A percentile compares a stretch with the other conserved stretches of the same genome.
Conservation (phyloP, 2,329 filamentous ascomycete species). For the Diaporthe sp. region DNA sequence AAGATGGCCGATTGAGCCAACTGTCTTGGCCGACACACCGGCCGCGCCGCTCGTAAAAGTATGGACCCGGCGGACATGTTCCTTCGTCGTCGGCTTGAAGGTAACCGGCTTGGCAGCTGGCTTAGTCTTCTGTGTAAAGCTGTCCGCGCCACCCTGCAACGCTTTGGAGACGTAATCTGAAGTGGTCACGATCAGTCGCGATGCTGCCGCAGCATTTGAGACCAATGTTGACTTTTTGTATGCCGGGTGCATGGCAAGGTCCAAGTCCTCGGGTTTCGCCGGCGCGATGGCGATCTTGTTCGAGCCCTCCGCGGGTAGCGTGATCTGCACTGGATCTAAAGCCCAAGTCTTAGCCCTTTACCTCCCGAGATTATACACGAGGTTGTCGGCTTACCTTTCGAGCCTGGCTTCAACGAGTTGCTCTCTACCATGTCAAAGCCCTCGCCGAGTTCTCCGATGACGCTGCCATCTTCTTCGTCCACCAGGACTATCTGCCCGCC, state of each 20-base stretch:
- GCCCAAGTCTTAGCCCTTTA: conserved; percentile 34
- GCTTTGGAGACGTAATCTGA: conserved; percentile 84
- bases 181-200: conserved; percentile 90
- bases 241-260: conserved; percentile 86
- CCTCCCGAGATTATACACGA: background rate
- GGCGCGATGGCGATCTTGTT: conserved; percentile 76
- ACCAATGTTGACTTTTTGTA: conserved; percentile 91
- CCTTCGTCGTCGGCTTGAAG: conserved; percentile 87
- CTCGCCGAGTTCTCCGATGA: conserved; percentile 91
- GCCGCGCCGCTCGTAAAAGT: conserved; percentile 86
- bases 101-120: conserved; percentile 85
- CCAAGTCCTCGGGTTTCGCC: conserved; percentile 77
- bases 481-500: conserved; percentile 89
- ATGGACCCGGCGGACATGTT: conserved; percentile 88
- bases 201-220: conserved; percentile 87
- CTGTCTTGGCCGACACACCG: conserved; percentile 84
- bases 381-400: conserved; percentile 76
- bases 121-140: conserved; percentile 83
- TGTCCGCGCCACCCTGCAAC: conserved; percentile 82
- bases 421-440: conserved; percentile 86
- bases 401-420: conserved; percentile 81
- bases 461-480: conserved; percentile 95
- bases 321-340: conserved; percentile 82
- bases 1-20: conserved; percentile 84
- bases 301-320: conserved; percentile 76